These are phyloP conservation scores for Massariosphaeria phaeospora DNA, from an alignment of 495 filamentous ascomycete genomes.

Conservation along the genomic window DNA sequence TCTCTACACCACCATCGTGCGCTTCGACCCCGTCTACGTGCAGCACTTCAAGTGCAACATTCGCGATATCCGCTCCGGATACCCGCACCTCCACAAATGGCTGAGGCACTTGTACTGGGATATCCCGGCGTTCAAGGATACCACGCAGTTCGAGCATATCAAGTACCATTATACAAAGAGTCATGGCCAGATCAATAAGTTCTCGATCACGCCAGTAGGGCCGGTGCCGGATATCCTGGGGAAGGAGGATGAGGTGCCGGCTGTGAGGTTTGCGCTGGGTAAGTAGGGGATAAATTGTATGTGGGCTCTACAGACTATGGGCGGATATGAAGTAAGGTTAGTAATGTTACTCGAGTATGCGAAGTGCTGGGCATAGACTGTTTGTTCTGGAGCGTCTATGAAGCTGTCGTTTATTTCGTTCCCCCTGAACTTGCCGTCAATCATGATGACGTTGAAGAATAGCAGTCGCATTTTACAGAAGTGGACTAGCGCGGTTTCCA, in stretches of 20 bases:
- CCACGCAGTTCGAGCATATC: conserved; percentile 66
- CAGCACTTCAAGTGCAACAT: conserved; percentile 95
- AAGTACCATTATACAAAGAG: conserved; percentile 69
- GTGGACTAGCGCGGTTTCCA: too few species aligned
- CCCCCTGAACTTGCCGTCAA: too few species aligned
- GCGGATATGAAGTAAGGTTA: too few species aligned
- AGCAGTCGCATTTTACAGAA: too few species aligned
- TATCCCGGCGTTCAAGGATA: conserved; percentile 54
- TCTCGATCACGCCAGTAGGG: conserved; percentile 59
- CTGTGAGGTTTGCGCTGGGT: conserved; percentile 43
- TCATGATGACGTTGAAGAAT: too few species aligned
- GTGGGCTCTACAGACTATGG: neutral
- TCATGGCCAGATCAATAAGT: conserved; percentile 63
- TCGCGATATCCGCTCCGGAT: conserved; percentile 73
- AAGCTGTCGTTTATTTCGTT: too few species aligned
- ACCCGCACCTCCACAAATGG: conserved; percentile 65
- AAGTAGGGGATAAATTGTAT: neutral
- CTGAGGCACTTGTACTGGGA: conserved; percentile 66
- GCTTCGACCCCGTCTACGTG: conserved; percentile 85
- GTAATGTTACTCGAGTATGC: too few species aligned
- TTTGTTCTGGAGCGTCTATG: too few species aligned
- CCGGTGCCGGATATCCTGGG: conserved; percentile 59
- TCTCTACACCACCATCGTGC: conserved; percentile 74
- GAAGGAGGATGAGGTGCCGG: conserved; percentile 56
- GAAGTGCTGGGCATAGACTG: too few species aligned